Percentiles rank a stretch among this genome's conserved stretches.
Conservation (phyloP, 345 rosid species). For the Bruguiera gymnorhiza region DNA sequence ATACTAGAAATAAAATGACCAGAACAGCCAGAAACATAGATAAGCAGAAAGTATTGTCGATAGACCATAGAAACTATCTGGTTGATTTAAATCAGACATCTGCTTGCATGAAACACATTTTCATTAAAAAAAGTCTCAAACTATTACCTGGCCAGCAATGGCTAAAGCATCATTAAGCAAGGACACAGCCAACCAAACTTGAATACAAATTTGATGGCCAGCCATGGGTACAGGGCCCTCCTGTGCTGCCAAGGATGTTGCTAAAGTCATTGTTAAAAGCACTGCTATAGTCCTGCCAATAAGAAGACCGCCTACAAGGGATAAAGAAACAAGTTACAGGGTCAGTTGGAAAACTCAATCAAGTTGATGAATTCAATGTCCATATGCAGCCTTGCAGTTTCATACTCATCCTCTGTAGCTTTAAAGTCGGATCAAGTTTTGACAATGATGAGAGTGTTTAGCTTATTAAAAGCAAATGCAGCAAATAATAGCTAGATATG, state of each 20-base stretch:
- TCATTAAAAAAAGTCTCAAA: background rate
- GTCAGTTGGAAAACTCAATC: background rate
- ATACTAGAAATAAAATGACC: background rate
- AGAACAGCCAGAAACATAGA: background rate
- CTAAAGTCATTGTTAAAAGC: constrained; percentile 69
- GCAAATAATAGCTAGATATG: too few relatives aligned
- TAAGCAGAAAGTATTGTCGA: background rate
- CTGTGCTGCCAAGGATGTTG: constrained; percentile 86
- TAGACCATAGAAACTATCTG: too few relatives aligned
- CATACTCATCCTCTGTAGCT: too few relatives aligned
- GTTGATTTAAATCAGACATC: background rate
- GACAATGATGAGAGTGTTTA: too few relatives aligned
- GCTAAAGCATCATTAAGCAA: constrained; percentile 94
- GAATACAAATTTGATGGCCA: constrained; percentile 86
- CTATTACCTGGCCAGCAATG: constrained; percentile 82
- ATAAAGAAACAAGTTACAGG: constrained; percentile 4
- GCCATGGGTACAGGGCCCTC: constrained; percentile 89
- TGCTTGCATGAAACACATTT: background rate
- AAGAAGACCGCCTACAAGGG: constrained; percentile 75
- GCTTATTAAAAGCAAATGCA: too few relatives aligned
- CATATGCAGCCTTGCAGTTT: background rate
- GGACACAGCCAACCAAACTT: constrained; percentile 90
- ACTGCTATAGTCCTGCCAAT: constrained; percentile 82
- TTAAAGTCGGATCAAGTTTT: too few relatives aligned
- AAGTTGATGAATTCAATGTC: background rate